Base-by-base conservation (phyloP, 1,284 basidiomycete genomes). In the Mycena sp. region DNA sequence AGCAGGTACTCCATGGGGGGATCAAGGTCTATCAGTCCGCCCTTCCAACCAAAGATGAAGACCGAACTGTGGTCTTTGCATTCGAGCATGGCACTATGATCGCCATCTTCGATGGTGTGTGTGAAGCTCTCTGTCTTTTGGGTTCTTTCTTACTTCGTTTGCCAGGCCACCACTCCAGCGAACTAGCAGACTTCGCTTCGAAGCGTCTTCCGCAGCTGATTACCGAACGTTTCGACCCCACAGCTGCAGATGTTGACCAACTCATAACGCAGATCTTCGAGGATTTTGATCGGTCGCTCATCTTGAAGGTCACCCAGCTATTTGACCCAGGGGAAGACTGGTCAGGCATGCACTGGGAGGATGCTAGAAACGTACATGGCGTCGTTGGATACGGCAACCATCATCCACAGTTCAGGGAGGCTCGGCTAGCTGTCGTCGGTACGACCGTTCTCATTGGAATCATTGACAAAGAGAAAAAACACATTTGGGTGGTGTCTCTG, bases 401-500 rank as follows among this genome's bases (percentile, higher is more conserved):
- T 10, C 59, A 61, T 14, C 32, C 48, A 23, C 46, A 43, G 14
- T 63, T 57, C 43, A 25, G n/a, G 21, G 40, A n/a, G 16, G 48
- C 40, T n/a, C 58, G 65, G 12, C 44, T 25, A 9, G 58, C 61
- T 23, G 29, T 61, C 21, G 55, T 60, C 17, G 58, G 65, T 16
- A 59, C 61, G 7, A 67, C 65, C 19, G 65, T 62, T 19, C 57
- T 67, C 48, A 44, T 64, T 14, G 65, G 65, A 19, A 64, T 67
- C 58, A 54, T 67, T 45, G 62, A 61, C 48, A 63, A 51, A 17
- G 50, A 21, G 54, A n/a, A n/a, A n/a, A n/a, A n/a, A n/a, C n/a
- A n/a, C n/a, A n/a, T n/a, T n/a, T n/a, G n/a, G n/a, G n/a, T 67
- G 9, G 58, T 58, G 2, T 67, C 61, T 6, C 35, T 67, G 25